Base-by-base conservation (phyloP, 345 rosid genomes). In the Aquilaria malaccensis region DNA sequence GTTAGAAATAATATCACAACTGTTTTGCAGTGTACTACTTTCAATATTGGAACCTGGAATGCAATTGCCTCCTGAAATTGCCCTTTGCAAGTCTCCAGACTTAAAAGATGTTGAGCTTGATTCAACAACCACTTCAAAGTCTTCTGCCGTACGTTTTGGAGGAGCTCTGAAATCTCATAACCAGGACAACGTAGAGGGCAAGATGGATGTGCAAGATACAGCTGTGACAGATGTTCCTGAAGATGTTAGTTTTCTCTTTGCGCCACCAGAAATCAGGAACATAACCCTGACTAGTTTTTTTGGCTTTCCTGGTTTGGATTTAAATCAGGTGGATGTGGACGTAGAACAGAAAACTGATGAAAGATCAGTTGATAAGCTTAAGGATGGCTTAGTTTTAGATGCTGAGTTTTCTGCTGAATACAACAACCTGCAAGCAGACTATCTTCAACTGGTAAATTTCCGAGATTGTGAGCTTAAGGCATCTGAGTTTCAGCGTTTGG, bases 51-150 rank as follows among this genome's bases (percentile, higher is more conserved):
- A 82, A 71, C 90, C 96, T 62, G 85, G 67, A 55, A 71, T 88
- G 76, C 81, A 79, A 66, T 78, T 88, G 56, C 93, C 96, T 62
- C 78, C 93, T 47, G 83, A 84, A 67, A 82, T 88, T 80, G 96
- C 85, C 73, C 75, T 74, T 56, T 81, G 90, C 79, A 88, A 76
- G 65, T 72, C 79, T 68, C 64, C 82, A 63, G 63, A 63, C 41
- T 64, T 70, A 55, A 67, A 69, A 59, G 67, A 56, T 66, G 53
- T 55, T 66, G 89, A 79, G 58, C 70, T 49, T 45, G 86, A 80
- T 53, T 48, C 82, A 56, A 68, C 71, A 45, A 58, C 58, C 55
- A 64, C 57, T 54, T 59, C 72, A 52, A 22, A 22, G 22, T 52
- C 64, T 31, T 59, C 80, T 64, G 74, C 68, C 63, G 55, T 52